Percentiles rank a stretch among this genome's conserved stretches.
Conservation (phyloP, 768 basidiomycete genomes). For the Rhodocollybia butyracea region DNA sequence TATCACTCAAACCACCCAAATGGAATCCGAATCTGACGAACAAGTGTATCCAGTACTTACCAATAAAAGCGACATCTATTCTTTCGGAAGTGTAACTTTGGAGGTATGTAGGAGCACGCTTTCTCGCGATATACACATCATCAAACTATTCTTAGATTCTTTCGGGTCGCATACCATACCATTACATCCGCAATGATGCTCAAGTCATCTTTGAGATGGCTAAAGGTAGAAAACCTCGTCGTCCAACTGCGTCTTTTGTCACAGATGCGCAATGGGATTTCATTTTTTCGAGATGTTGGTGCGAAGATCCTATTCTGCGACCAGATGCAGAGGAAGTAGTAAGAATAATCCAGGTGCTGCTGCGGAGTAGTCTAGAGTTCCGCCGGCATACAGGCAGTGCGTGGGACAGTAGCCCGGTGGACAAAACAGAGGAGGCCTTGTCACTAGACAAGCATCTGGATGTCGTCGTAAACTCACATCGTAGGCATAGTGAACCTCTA, state of each 20-base stretch:
- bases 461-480: background rate
- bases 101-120: conserved; percentile 26
- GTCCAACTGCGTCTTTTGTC: conserved; percentile 34
- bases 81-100: conserved; percentile 43
- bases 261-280: conserved; percentile 37
- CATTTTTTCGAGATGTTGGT: conserved; percentile 38
- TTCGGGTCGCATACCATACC: conserved; percentile 39
- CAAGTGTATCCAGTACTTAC: conserved; percentile 18
- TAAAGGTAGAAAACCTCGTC: conserved; percentile 35
- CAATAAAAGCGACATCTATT: conserved; percentile 41
- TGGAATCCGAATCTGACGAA: conserved; percentile 17
- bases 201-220: conserved; percentile 42
- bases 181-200: conserved; percentile 33
- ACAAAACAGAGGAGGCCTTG: background rate
- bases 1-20: conserved; percentile 10
- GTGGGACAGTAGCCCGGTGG: background rate
- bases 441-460: background rate
- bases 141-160: conserved; percentile 14
- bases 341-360: conserved; percentile 14
- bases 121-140: background rate
- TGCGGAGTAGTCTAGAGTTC: conserved; percentile 19
- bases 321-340: conserved; percentile 26
- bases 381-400: conserved; percentile 13
- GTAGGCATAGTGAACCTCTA: conserved; percentile 4
- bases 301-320: conserved; percentile 24